Evolutionary conservation across 2,329 filamentous ascomycete species (phyloP), one percentile per base, ranked within the genome.

Genomic region (Rutstroemia sp.): DNA sequence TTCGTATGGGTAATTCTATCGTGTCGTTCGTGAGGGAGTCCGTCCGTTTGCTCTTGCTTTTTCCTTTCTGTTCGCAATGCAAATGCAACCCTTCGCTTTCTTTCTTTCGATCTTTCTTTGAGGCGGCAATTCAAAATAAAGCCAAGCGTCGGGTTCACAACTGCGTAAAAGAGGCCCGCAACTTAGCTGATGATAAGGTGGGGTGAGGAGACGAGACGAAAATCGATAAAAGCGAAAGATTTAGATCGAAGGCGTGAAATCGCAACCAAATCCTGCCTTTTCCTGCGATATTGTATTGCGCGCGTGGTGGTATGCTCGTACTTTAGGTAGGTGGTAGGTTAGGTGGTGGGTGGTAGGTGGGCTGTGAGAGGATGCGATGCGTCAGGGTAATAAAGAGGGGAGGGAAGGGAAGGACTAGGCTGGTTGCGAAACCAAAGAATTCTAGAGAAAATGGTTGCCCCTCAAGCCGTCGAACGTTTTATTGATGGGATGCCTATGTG

Each of bases 71-170:
- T 52, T 52, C 50, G 38, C 39, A 45, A 52, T 45, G 39, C 39
- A 52, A 52, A 27, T 27, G 21, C 23, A 38, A 40, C 30, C 40
- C 40, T 25, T 47, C 23, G 34, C 27, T 46, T 46, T 17, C 38
- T 40, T 40, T 16, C n/a, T 40, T 14, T 40, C n/a, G n/a, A 8
- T 42, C 19, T 42, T 42, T 53, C 42, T 47, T 46, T 46, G 30
- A 36, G 27, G 51, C 51, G 42, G 42, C 42, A 38, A 53, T 46
- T 34, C 30, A 42, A 52, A 45, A 39, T 25, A 19, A 14, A 23
- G 14, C 30, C 40, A 47, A 47, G 51, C 42, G 51, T 44, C 51
- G 51, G 38, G 51, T 53, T 42, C 51, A 53, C 50, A 44, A 39
- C 25, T 46, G 17, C 30, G 36, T 23, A 45, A 23, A 19, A 46